A percentile compares a stretch with the other conserved stretches of the same genome.
phyloP scores from a whole-genome alignment of 2,329 filamentous ascomycete species.

The Diplodia corticola region DNA sequence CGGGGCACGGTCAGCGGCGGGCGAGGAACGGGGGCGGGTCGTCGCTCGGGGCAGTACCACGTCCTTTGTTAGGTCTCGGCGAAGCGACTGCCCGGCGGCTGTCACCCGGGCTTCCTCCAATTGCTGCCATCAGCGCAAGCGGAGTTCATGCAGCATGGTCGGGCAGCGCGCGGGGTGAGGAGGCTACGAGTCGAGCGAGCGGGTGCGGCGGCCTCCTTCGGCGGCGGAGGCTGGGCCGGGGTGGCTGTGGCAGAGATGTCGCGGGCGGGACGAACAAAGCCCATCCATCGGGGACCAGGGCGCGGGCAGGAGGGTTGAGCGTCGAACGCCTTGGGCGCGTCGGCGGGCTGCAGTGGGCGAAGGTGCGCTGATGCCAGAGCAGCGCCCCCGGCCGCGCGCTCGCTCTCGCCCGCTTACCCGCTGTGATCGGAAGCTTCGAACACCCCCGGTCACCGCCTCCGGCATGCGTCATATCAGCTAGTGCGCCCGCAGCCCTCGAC shows the following conservation, averaged over 20 bases:
- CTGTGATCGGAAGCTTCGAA: slow-evolving; percentile 16
- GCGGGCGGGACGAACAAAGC: slow-evolving; percentile 22
- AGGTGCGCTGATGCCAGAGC: slow-evolving; percentile 20
- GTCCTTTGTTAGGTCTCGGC: slow-evolving; percentile 23
- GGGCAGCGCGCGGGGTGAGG: slow-evolving; percentile 4
- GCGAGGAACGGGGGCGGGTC: not conserved
- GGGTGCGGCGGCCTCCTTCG: slow-evolving; percentile 20
- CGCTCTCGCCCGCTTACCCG: slow-evolving; percentile 8
- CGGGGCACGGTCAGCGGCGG: slow-evolving; percentile 5
- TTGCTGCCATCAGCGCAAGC: slow-evolving; percentile 24
- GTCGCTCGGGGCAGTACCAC: slow-evolving; percentile 18
- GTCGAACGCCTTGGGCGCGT: slow-evolving; percentile 18
- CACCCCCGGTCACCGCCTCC: slow-evolving; percentile 10
- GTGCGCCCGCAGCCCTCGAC: not conserved
- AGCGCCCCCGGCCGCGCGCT: slow-evolving; percentile 11
- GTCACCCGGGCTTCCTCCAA: slow-evolving; percentile 25
- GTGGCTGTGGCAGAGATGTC: slow-evolving; percentile 12
- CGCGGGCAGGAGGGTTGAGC: not conserved
- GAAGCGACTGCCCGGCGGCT: slow-evolving; percentile 24
- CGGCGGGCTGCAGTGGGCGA: slow-evolving; percentile 2
- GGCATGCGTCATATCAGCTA: slow-evolving; percentile 21
- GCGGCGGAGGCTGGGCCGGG: slow-evolving; percentile 18
- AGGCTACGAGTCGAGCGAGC: slow-evolving; percentile 15
- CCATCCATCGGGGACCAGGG: slow-evolving; percentile 19
- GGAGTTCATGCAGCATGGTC: slow-evolving; percentile 24